Conservation (phyloP, 257 asterid genomes). For the Salvia miltiorrhiza region DNA sequence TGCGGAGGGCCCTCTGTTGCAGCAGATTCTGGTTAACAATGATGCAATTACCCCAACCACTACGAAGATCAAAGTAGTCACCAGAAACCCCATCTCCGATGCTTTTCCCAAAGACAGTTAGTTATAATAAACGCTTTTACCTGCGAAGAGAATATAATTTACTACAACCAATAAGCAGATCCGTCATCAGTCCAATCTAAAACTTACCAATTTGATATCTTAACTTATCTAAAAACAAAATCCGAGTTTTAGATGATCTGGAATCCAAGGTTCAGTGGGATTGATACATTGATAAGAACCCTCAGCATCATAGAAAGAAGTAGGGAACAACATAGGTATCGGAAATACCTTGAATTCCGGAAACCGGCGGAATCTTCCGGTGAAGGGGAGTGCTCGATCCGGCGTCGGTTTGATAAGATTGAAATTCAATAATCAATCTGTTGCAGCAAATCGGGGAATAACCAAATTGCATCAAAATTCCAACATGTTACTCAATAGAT, state of each 20-base stretch:
- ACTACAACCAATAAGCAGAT: slow-evolving; percentile 18
- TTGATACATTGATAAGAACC: slow-evolving; percentile 5
- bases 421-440: neutral
- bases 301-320: neutral
- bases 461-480: neutral
- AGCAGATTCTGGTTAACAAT: slow-evolving; percentile 76
- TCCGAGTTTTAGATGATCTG: neutral
- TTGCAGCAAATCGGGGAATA: neutral
- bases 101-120: slow-evolving; percentile 11
- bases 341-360: slow-evolving; percentile 26
- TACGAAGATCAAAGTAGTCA: slow-evolving; percentile 69
- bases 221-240: neutral
- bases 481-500: neutral
- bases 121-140: slow-evolving; percentile 3
- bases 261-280: slow-evolving; percentile 5
- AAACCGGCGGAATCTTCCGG: slow-evolving; percentile 31
- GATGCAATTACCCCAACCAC: slow-evolving; percentile 79
- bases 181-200: slow-evolving; percentile 11
- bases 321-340: neutral
- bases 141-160: slow-evolving; percentile 15
- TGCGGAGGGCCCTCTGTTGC: slow-evolving; percentile 90
- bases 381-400: slow-evolving; percentile 34
- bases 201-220: neutral
- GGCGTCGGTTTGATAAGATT: slow-evolving; percentile 39
- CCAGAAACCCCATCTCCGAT: slow-evolving; percentile 75